These are phyloP conservation scores for Pseudomassariella vexata DNA, from an alignment of 2,329 filamentous ascomycete genomes.

Conservation along the genomic window DNA sequence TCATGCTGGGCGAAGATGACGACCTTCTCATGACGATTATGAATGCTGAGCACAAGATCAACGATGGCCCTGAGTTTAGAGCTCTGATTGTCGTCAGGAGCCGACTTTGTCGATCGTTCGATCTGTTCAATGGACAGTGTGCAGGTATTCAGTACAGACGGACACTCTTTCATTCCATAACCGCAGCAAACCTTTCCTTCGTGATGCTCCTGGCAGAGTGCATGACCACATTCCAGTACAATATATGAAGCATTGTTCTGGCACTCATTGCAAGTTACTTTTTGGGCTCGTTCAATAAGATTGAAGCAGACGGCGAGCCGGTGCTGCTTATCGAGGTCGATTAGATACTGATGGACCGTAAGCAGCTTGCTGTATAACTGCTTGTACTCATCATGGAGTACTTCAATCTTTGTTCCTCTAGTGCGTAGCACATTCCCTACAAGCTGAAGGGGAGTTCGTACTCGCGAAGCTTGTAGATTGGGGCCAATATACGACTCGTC, in stretches of 20 bases:
- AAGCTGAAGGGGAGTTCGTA: too few species aligned
- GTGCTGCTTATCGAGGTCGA: too few species aligned
- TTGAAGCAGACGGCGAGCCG: too few species aligned
- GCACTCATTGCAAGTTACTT: conserved; percentile 9
- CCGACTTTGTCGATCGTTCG: not conserved
- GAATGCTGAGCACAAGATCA: conserved; percentile 9
- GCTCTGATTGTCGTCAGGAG: conserved; percentile 8
- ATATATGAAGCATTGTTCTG: conserved; percentile 8
- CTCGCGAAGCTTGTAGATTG: not conserved
- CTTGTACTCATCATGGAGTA: conserved; percentile 3
- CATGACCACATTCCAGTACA: conserved; percentile 22
- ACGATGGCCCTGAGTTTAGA: conserved; percentile 17
- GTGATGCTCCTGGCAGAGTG: conserved; percentile 16
- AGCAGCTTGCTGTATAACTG: too few species aligned
- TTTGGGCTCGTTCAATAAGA: conserved; percentile 3
- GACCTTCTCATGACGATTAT: conserved; percentile 15
- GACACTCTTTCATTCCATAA: conserved; percentile 7
- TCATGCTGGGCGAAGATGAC: conserved; percentile 33
- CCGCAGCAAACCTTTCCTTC: conserved; percentile 10
- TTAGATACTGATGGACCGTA: too few species aligned
- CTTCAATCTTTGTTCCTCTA: too few species aligned
- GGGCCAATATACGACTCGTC: not conserved
- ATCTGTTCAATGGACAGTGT: too few species aligned
- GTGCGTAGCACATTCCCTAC: too few species aligned
- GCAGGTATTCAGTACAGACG: conserved; percentile 7